Conservation (phyloP, 2,329 filamentous ascomycete genomes). For the Ophiostoma australiae region DNA sequence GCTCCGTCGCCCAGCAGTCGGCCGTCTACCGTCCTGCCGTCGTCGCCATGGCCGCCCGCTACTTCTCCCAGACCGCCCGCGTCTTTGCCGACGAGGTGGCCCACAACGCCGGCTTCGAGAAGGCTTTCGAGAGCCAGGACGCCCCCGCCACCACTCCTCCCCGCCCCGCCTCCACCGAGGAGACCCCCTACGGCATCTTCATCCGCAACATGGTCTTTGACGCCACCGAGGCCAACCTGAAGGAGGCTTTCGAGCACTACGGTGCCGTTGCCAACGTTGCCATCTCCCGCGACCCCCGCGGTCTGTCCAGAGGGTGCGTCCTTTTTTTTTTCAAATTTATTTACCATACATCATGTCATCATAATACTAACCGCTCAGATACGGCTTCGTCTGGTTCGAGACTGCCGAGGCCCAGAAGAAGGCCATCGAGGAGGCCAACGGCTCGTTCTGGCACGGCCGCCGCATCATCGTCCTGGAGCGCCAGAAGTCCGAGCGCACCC, state of each 20-base stretch:
- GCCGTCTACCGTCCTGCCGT: conserved; percentile 22
- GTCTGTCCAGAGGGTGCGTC: conserved; percentile 36
- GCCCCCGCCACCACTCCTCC: background rate
- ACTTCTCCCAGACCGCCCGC: conserved; percentile 34
- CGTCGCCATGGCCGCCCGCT: conserved; percentile 29
- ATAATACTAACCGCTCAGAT: conserved; percentile 28
- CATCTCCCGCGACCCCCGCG: conserved; percentile 35
- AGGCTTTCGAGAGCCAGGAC: background rate
- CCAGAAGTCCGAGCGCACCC: background rate
- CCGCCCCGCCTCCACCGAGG: background rate
- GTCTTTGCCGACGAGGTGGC: conserved; percentile 26
- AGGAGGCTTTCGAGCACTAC: conserved; percentile 34
- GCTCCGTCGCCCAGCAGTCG: conserved; percentile 30
- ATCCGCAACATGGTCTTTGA: conserved; percentile 38
- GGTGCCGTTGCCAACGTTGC: conserved; percentile 30
- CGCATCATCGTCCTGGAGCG: conserved; percentile 33
- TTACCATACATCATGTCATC: background rate
- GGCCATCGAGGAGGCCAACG: conserved; percentile 33
- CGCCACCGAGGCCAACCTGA: conserved; percentile 35
- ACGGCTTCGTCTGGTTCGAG: conserved; percentile 35
- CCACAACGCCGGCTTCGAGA: background rate
- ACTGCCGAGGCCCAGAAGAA: conserved; percentile 27
- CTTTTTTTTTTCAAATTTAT: too few species aligned
- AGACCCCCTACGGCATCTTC: conserved; percentile 32
- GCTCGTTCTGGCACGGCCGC: conserved; percentile 39